A percentile compares a stretch with the other conserved stretches of the same genome.
phyloP scores from a whole-genome alignment of 1,284 basidiomycete species.

The Apiotrichum porosum region DNA sequence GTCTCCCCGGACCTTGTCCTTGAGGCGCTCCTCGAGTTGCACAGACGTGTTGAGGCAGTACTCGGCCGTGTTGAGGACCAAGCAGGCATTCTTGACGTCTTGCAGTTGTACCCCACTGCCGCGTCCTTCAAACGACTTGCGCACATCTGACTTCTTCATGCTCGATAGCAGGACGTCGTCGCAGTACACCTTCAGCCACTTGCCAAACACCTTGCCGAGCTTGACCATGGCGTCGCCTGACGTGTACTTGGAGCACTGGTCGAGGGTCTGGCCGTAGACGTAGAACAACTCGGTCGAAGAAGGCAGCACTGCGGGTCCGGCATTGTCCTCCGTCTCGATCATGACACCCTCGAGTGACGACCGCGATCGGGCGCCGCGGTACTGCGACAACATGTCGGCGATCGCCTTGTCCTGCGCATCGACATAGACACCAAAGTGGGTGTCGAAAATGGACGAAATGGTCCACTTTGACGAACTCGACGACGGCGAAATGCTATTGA shows the following conservation, averaged over 20 bases:
- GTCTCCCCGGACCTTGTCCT: slow-evolving; percentile 69
- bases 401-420: slow-evolving; percentile 83
- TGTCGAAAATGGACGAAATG: slow-evolving; percentile 82
- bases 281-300: slow-evolving; percentile 96
- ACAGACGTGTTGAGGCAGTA: slow-evolving; percentile 89
- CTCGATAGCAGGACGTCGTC: slow-evolving; percentile 77
- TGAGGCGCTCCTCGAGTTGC: slow-evolving; percentile 89
- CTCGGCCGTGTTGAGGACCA: slow-evolving; percentile 93
- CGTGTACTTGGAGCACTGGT: slow-evolving; percentile 79
- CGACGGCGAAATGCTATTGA: slow-evolving; percentile 19
- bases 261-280: slow-evolving; percentile 90
- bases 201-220: slow-evolving; percentile 72
- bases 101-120: slow-evolving; percentile 64
- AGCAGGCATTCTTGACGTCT: slow-evolving; percentile 73
- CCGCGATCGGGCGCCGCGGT: slow-evolving; percentile 63
- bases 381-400: slow-evolving; percentile 59
- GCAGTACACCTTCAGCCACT: slow-evolving; percentile 91
- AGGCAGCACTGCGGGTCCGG: slow-evolving; percentile 68
- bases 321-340: slow-evolving; percentile 51
- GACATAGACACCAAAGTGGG: slow-evolving; percentile 87
- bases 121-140: slow-evolving; percentile 71
- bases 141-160: slow-evolving; percentile 59
- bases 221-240: slow-evolving; percentile 75
- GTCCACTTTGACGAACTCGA: slow-evolving; percentile 50
- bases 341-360: slow-evolving; percentile 62